phyloP scores from a whole-genome alignment of 352 stramenopile species.

The Phytophthora pistaciae region DNA sequence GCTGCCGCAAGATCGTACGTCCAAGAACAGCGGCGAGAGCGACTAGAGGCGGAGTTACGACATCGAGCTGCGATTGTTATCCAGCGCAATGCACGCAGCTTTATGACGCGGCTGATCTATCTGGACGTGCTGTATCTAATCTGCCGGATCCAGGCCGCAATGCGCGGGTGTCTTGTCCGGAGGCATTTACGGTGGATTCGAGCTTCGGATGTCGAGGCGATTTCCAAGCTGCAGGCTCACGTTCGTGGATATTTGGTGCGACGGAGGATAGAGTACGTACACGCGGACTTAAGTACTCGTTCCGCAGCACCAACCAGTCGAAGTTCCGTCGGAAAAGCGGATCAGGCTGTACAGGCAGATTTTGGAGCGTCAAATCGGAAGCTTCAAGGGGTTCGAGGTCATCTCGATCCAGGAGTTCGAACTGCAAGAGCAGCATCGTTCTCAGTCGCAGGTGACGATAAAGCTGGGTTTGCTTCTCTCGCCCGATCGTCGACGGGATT shows the following conservation, averaged over 20 bases:
- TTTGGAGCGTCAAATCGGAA: slow-evolving; percentile 1
- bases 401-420: background rate
- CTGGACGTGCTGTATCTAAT: slow-evolving; percentile 84
- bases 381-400: background rate
- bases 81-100: slow-evolving; percentile 59
- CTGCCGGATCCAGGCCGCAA: slow-evolving; percentile 77
- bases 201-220: slow-evolving; percentile 51
- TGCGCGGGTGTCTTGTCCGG: slow-evolving; percentile 72
- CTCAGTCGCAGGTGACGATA: slow-evolving; percentile 7
- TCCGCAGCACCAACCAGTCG: background rate
- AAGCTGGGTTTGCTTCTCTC: slow-evolving; percentile 10
- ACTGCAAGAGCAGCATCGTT: slow-evolving; percentile 20
- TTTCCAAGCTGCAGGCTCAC: slow-evolving; percentile 59
- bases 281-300: background rate
- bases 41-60: slow-evolving; percentile 11
- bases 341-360: slow-evolving; percentile 10
- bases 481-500: slow-evolving; percentile 31
- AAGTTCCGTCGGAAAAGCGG: background rate
- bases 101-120: slow-evolving; percentile 82
- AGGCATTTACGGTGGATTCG: slow-evolving; percentile 61
- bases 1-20: slow-evolving; percentile 29
- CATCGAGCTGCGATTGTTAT: slow-evolving; percentile 57
- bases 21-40: slow-evolving; percentile 13
- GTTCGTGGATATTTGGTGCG: slow-evolving; percentile 46
- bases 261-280: slow-evolving; percentile 7